Percentiles rank a stretch among this genome's conserved stretches.
These are phyloP conservation scores for Paramecium primaurelia DNA, from an alignment of 73 alveolate species.

Conservation along the genomic window DNA sequence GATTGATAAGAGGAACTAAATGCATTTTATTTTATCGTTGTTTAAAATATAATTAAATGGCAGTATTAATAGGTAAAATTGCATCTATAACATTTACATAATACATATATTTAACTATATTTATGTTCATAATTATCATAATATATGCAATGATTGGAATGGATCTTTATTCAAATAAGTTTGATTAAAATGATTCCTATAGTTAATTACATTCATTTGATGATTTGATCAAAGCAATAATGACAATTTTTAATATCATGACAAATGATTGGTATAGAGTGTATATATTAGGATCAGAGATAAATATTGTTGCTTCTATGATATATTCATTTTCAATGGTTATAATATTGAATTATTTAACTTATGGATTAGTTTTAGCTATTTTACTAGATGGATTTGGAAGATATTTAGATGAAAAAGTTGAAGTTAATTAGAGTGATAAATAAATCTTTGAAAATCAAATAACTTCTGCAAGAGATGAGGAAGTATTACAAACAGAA, in stretches of 20 bases:
- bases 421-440: background rate
- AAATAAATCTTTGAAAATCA: background rate
- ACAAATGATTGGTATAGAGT: conserved; percentile 22
- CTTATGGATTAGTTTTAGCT: background rate
- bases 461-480: background rate
- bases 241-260: background rate
- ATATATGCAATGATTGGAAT: background rate
- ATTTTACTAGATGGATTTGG: background rate
- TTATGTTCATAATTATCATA: background rate
- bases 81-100: background rate
- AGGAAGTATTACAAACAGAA: background rate
- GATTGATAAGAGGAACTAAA: conserved; percentile 21
- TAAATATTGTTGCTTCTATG: background rate
- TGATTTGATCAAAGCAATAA: background rate
- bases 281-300: background rate
- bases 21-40: background rate
- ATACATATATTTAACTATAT: background rate
- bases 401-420: background rate
- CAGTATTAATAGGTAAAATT: background rate
- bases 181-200: background rate
- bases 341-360: background rate
- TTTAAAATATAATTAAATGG: background rate
- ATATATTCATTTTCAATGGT: background rate
- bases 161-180: background rate
- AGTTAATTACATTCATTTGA: background rate